Conservation (phyloP, 2,329 filamentous ascomycete species). For the Hypoxylon sp. region DNA sequence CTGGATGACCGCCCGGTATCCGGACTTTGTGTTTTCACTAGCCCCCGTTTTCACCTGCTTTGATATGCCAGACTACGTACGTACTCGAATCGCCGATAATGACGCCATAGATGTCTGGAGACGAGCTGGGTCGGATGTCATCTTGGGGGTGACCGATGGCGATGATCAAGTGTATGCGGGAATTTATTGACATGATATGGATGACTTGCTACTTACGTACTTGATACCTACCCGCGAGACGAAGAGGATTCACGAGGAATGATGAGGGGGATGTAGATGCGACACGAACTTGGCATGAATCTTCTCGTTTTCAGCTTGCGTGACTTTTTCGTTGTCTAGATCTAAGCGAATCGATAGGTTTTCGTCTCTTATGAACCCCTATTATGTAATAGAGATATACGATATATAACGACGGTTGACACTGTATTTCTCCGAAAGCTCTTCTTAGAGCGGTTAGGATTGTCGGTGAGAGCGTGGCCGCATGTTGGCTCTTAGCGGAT, state of each 20-base stretch:
- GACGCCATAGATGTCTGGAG: slow-evolving; percentile 7
- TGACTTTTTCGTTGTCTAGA: not conserved
- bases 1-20: slow-evolving; percentile 5
- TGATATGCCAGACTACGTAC: slow-evolving; percentile 4
- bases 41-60: not conserved
- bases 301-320: not conserved
- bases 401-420: not conserved
- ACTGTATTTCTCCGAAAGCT: not conserved
- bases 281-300: slow-evolving; percentile 15
- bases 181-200: slow-evolving; percentile 23
- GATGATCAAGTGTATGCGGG: slow-evolving; percentile 10
- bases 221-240: slow-evolving; percentile 1
- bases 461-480: not conserved
- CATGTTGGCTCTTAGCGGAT: not conserved
- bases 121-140: slow-evolving; percentile 7
- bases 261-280: not conserved
- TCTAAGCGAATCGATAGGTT: slow-evolving; percentile 4
- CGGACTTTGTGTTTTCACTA: not conserved
- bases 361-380: not conserved
- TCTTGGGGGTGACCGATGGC: not conserved
- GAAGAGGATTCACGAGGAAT: slow-evolving; percentile 15
- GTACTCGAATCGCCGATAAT: slow-evolving; percentile 3
- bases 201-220: slow-evolving; percentile 16
- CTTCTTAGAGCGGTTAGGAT: not conserved
- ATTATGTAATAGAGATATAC: not conserved